Base-by-base conservation (phyloP, 2,329 filamentous ascomycete genomes). In the Alternaria rosae region DNA sequence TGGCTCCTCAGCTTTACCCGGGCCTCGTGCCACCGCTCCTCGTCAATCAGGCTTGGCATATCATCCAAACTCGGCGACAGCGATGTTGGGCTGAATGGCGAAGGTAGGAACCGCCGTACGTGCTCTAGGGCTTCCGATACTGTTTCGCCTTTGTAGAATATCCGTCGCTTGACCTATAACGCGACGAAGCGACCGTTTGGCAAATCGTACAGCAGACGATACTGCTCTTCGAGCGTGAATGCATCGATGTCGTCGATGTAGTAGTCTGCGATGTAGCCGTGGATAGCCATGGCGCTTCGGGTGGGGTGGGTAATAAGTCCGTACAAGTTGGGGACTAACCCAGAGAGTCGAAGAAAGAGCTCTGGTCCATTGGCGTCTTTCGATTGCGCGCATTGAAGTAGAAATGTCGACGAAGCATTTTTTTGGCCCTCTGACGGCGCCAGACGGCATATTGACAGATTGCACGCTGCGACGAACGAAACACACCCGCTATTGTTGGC, bases 1-100 rank as follows among this genome's bases (percentile, higher is more conserved):
- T 45, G 35, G 5, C 23, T 38, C 26, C 57, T 51, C 20, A 59
- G 12, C 12, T 38, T 43, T 10, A 13, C 57, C 21, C 50, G 55
- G 21, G 57, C 48, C 3, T 56, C 8, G 4, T 45, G 54, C 63
- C 65, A 64, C 21, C 56, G 50, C 11, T 62, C 58, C 25, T 61
- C 62, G 9, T 66, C 57, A 13, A 66, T 66, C 55, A 62, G 51
- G 20, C 30, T 54, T 5, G 48, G 48, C 15, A 17, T 38, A 44
- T 54, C 21, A 17, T 51, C 57, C 26, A 52, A 23, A 2, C 38
- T 13, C 13, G 12, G 47, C n/a, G 53, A 35, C n/a, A 53, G 11
- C 6, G 56, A 6, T 35, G 41, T 43, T 6, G 54, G 47, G 42
- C 25, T 32, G 6, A 44, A 25, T n/a, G 15, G 38, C 21, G 12